phyloP scores from a whole-genome alignment of 306 rosid genomes.

The Trifolium fragiferum region DNA sequence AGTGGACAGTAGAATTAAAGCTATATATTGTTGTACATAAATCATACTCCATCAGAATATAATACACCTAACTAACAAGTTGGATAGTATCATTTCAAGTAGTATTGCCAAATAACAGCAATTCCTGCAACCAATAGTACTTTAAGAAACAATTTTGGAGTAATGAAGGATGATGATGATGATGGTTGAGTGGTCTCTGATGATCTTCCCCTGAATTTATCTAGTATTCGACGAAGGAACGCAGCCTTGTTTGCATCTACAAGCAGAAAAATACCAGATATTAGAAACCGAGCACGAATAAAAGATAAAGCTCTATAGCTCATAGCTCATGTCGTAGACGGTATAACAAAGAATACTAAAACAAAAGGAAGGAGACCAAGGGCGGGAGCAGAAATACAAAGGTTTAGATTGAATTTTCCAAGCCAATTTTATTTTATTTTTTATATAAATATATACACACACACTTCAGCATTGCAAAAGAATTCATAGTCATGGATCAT shows the following conservation, averaged over 20 bases:
- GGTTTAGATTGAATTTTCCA: neutral
- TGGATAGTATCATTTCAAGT: constrained; percentile 49
- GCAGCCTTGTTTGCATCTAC: constrained; percentile 55
- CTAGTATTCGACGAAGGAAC: constrained; percentile 44
- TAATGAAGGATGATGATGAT: constrained; percentile 50
- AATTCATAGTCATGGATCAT: constrained; percentile 6
- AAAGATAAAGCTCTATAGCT: neutral
- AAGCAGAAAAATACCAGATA: constrained; percentile 37
- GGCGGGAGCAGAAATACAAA: neutral
- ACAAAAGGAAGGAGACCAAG: neutral
- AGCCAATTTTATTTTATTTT: neutral
- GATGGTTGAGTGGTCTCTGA: constrained; percentile 47
- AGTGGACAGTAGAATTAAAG: constrained; percentile 25
- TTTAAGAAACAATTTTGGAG: constrained; percentile 57
- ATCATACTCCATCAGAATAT: constrained; percentile 24
- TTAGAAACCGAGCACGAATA: constrained; percentile 35
- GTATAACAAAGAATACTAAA: constrained; percentile 11
- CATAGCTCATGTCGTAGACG: neutral
- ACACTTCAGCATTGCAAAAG: neutral
- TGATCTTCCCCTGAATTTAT: constrained; percentile 61
- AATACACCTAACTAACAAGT: constrained; percentile 45
- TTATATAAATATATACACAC: neutral
- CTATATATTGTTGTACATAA: constrained; percentile 51
- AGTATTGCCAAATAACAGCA: constrained; percentile 77
- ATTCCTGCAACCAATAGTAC: constrained; percentile 67